Evolutionary conservation across 192 early-diverging fungal genomes (phyloP).

Genomic region (Martensiomyces pterosporus): DNA sequence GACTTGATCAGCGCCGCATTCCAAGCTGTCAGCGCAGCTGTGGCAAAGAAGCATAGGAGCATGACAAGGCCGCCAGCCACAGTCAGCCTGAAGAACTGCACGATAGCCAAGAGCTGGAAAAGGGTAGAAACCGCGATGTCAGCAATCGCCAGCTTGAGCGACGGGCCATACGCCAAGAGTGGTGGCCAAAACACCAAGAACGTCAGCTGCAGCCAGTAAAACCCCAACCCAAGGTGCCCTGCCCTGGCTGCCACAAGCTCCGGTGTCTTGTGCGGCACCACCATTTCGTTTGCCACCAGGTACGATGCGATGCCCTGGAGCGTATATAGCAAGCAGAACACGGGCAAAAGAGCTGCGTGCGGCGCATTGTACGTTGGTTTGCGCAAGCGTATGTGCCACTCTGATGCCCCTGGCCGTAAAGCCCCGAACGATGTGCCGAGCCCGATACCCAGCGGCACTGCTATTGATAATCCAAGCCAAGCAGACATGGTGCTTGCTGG

Average conservation of each 20-base stretch:
- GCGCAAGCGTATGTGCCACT: slow-evolving; percentile 37
- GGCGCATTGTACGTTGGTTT: slow-evolving; percentile 39
- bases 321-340: slow-evolving; percentile 19
- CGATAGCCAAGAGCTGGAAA: slow-evolving; percentile 29
- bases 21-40: slow-evolving; percentile 27
- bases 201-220: slow-evolving; percentile 43
- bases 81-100: slow-evolving; percentile 41
- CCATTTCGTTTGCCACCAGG: slow-evolving; percentile 32
- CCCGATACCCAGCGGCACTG: slow-evolving; percentile 28
- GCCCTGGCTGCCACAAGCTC: slow-evolving; percentile 29
- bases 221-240: slow-evolving; percentile 36
- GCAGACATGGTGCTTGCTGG: too few species aligned
- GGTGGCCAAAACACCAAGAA: slow-evolving; percentile 42
- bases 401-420: slow-evolving; percentile 12
- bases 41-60: slow-evolving; percentile 21
- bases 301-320: slow-evolving; percentile 33
- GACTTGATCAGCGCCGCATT: slow-evolving; percentile 40
- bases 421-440: slow-evolving; percentile 22
- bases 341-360: slow-evolving; percentile 23
- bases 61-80: slow-evolving; percentile 28
- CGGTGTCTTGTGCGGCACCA: slow-evolving; percentile 17
- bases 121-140: slow-evolving; percentile 21
- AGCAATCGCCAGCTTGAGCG: slow-evolving; percentile 29
- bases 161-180: slow-evolving; percentile 27
- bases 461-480: slow-evolving; percentile 34